Base-by-base conservation (phyloP, 106 monocot genomes). In the Cymbidium sinense region DNA sequence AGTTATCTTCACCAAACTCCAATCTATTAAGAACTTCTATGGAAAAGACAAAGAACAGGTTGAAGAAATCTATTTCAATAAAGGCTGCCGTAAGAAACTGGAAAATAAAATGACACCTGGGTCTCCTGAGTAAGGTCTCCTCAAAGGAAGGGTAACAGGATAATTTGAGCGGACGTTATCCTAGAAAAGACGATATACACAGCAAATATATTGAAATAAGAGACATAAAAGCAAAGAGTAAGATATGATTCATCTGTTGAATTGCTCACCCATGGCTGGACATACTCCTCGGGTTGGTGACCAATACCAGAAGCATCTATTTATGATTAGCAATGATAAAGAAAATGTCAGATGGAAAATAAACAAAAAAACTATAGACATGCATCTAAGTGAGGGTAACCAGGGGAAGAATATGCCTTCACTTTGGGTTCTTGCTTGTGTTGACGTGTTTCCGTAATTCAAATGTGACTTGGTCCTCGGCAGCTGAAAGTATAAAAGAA, bases 61-160 rank as follows among this genome's bases (percentile, higher is more conserved):
- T 23, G 44, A 43, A 21, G 27, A 74, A 43, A 44, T 47, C n/a
- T 27, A 74, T 11, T 11, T 43, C 25, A 27, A 20, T 25, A 44
- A 1, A 5, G 13, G 27, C 44, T 12, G 13, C 13, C 7, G 6
- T 72, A 72, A 39, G n/a, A 25, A 12, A 33, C 20, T 0, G 7
- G 13, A 23, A 35, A 36, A 73, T 64, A 30, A 3, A 78, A 78
- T 15, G 23, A 75, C 30, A 91, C 93, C 94, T 86, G 88, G 91
- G 73, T 89, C 75, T 82, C 87, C 86, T 0, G 78, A 80, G 73
- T 82, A 69, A 17, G 91, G 94, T 50, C 79, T 73, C 75, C 91
- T 84, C 55, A 76, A 77, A 52, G 94, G 94, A 82, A 87, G 87
- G 17, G 71, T 81, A 44, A 79, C 27, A 6, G 94, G 94, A 87